Conservation (phyloP, 1,284 basidiomycete genomes). For the Irpex sp. region DNA sequence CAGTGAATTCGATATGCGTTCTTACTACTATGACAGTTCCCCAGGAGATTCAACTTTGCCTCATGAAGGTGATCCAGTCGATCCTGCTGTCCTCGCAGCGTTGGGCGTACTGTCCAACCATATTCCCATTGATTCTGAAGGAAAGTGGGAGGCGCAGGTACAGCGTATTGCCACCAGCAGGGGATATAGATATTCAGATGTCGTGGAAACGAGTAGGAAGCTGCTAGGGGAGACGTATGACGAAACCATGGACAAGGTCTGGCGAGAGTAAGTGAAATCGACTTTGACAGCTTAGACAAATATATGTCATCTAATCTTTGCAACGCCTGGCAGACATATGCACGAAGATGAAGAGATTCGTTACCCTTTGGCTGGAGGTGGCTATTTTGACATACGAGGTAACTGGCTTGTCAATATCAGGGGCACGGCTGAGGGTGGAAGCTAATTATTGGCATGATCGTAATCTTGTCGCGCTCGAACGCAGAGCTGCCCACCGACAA, state of each 20-base stretch:
- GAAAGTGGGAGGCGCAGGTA: slow-evolving; percentile 44
- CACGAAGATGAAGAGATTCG: slow-evolving; percentile 92
- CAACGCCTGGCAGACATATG: slow-evolving; percentile 56
- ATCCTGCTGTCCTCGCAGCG: slow-evolving; percentile 43
- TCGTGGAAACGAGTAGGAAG: slow-evolving; percentile 70
- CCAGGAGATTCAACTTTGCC: slow-evolving; percentile 75
- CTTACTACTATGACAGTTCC: slow-evolving; percentile 78
- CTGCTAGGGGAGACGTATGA: slow-evolving; percentile 80
- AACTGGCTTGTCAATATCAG: slow-evolving; percentile 16
- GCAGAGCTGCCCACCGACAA: slow-evolving; percentile 51
- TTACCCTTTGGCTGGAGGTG: slow-evolving; percentile 77
- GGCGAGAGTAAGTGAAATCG: slow-evolving; percentile 59
- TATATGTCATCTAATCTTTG: not conserved
- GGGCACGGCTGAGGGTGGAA: not conserved
- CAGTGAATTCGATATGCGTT: slow-evolving; percentile 50
- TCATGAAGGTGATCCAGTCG: slow-evolving; percentile 51
- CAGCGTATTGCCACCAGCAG: slow-evolving; percentile 61
- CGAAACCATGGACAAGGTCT: slow-evolving; percentile 75
- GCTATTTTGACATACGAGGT: slow-evolving; percentile 86
- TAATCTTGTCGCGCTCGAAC: not conserved
- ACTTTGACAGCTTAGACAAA: not conserved
- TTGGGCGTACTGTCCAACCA: slow-evolving; percentile 63
- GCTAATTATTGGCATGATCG: not conserved
- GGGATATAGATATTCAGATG: slow-evolving; percentile 76
- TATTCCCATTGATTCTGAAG: slow-evolving; percentile 52